These are phyloP conservation scores for Hypomyces perniciosus DNA, from an alignment of 2,329 filamentous ascomycete genomes.

Conservation along the genomic window DNA sequence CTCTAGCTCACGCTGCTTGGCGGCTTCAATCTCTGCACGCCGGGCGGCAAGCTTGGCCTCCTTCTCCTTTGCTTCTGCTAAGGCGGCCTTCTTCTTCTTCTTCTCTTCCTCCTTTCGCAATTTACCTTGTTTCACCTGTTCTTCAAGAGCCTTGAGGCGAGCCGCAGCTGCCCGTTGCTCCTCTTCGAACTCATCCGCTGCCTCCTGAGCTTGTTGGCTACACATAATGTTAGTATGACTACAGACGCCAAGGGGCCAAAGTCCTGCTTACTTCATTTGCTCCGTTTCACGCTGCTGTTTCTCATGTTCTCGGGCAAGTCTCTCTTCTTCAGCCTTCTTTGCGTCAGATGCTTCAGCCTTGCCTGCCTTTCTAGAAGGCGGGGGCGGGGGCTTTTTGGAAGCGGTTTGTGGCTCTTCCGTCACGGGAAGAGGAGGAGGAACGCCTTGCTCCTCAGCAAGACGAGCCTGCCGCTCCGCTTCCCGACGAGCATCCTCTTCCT, in stretches of 20 bases:
- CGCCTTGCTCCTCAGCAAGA: slow-evolving; percentile 69
- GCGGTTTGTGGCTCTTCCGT: slow-evolving; percentile 41
- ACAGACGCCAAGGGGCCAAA: neutral
- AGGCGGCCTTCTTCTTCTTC: slow-evolving; percentile 80
- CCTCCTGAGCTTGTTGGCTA: slow-evolving; percentile 66
- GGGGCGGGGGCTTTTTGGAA: slow-evolving; percentile 66
- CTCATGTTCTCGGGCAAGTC: slow-evolving; percentile 65
- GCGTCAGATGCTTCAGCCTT: slow-evolving; percentile 54
- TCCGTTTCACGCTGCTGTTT: slow-evolving; percentile 67
- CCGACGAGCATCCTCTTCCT: slow-evolving; percentile 86
- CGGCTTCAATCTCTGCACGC: slow-evolving; percentile 85
- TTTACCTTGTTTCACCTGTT: slow-evolving; percentile 90
- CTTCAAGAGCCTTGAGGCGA: slow-evolving; percentile 81
- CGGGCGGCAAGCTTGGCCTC: slow-evolving; percentile 78
- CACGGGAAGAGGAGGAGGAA: slow-evolving; percentile 56
- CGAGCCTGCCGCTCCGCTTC: slow-evolving; percentile 82
- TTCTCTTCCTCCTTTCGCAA: slow-evolving; percentile 96
- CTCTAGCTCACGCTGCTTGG: slow-evolving; percentile 82
- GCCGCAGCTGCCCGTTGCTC: slow-evolving; percentile 78
- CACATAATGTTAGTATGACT: slow-evolving; percentile 21
- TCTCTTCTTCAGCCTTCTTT: slow-evolving; percentile 58
- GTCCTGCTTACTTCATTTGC: slow-evolving; percentile 70
- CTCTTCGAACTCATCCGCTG: slow-evolving; percentile 73
- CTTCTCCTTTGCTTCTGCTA: slow-evolving; percentile 81
- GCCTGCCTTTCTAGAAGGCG: slow-evolving; percentile 66